Base-by-base conservation (phyloP, 495 filamentous ascomycete genomes). In the Daldinia vernicosa region DNA sequence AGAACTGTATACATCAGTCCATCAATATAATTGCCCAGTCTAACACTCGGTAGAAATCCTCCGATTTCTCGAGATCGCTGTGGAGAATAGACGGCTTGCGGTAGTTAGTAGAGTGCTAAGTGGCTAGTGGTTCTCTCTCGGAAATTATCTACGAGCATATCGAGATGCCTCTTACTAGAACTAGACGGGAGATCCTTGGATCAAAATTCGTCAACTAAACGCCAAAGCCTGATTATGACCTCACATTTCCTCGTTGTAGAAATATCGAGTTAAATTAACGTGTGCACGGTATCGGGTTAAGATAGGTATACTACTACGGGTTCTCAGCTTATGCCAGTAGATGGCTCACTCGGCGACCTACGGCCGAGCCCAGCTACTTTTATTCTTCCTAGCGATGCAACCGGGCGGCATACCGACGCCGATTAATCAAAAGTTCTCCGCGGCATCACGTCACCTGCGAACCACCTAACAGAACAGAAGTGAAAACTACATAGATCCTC, bases 401-500 rank as follows among this genome's bases (percentile, higher is more conserved):
- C 56, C 35, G 39, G 24, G 35, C 37, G 50, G 51, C 32, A 24
- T 55, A 51, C 24, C 30, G 37, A 50, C 24, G 55, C 63, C 50
- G 50, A 30, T 17, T 53, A 30, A 53, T 47, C 53, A 60, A 60
- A 35, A 55, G 30, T 51, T 64, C 47, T n/a, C 37, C 24, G 47
- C 24, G 33, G 56, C 55, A 56, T 66, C 70, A 65, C 56, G 32
- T 64, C 65, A 66, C 61, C 22, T 37, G 39, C 37, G 32, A 65
- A 17, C 50, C 56, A 51, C 15, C 32, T 56, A 57, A 68, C 60
- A 61, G 64, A 72, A 51, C 60, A 11, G 40, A 61, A 37, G 32
- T 72, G 61, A 69, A 72, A 72, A 61, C 17, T n/a, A n/a, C n/a
- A n/a, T n/a, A 53, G 37, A 61, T 66, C 66, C 70, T 66, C 35